Conservation (phyloP, 345 rosid genomes). For the Eutrema japonicum region DNA sequence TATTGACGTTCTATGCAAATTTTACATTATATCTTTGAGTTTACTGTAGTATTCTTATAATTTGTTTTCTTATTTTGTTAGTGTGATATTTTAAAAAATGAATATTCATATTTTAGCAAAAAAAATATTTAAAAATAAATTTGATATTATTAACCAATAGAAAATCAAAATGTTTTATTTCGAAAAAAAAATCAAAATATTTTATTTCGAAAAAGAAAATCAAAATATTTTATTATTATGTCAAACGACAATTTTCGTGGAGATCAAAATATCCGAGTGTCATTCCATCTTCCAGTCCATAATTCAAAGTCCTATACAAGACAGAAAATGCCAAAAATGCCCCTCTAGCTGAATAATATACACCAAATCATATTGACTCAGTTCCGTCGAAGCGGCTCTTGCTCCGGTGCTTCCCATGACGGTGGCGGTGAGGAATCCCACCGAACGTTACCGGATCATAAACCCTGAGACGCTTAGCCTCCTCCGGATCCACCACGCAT, state of each 20-base stretch:
- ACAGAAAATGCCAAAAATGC: constrained; percentile 29
- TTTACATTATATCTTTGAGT: background rate
- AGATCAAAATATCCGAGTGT: constrained; percentile 8
- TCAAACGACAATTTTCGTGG: background rate
- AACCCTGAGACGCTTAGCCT: constrained; percentile 60
- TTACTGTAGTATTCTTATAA: background rate
- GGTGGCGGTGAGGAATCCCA: constrained; percentile 48
- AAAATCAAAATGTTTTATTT: background rate
- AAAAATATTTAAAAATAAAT: too few relatives aligned
- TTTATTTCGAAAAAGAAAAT: background rate
- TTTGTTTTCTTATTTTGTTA: background rate
- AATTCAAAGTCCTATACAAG: constrained; percentile 37
- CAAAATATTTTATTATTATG: background rate
- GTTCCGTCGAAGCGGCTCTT: constrained; percentile 25
- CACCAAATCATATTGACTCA: constrained; percentile 35
- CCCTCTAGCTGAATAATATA: constrained; percentile 14
- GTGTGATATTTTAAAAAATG: background rate
- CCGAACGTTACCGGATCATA: constrained; percentile 88
- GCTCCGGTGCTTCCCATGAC: constrained; percentile 50
- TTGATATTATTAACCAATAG: background rate
- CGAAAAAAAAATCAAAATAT: background rate
- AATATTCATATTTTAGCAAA: too few relatives aligned
- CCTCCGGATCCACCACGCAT: constrained; percentile 63
- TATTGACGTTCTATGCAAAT: background rate
- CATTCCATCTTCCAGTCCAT: constrained; percentile 19